Evolutionary conservation across 2,329 filamentous ascomycete species (phyloP).

Genomic region (Penicillium hordei): DNA sequence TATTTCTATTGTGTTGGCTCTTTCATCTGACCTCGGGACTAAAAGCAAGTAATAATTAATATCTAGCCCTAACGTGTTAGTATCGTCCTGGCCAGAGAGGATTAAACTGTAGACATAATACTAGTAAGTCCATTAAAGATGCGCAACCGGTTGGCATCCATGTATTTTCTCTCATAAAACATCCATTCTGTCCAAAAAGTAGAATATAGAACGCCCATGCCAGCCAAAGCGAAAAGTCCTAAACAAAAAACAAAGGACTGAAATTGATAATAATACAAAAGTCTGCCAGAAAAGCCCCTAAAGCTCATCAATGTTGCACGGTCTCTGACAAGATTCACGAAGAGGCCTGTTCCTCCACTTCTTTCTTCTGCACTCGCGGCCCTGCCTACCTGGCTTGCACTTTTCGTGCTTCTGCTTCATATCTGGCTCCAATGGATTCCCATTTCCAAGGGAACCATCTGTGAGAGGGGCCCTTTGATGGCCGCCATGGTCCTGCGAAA

Average conservation of each 20-base stretch:
- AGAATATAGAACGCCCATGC: neutral
- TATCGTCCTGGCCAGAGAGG: neutral
- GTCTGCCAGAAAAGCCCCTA: neutral
- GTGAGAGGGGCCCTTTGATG: slow-evolving; percentile 2
- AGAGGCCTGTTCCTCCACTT: slow-evolving; percentile 3
- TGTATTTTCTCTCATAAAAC: neutral
- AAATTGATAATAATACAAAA: neutral
- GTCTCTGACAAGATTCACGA: neutral
- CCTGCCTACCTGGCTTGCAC: slow-evolving; percentile 6
- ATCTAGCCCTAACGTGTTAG: neutral
- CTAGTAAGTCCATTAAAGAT: no score
- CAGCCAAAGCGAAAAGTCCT: neutral
- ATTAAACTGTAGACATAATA: neutral
- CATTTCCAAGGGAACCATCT: neutral
- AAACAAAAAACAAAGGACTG: neutral
- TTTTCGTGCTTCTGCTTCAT: neutral
- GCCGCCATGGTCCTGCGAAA: slow-evolving; percentile 16
- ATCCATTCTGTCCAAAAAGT: neutral
- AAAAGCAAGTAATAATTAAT: neutral
- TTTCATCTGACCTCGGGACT: neutral
- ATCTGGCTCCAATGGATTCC: neutral
- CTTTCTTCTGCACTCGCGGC: slow-evolving; percentile 6
- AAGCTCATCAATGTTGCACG: slow-evolving; percentile 6
- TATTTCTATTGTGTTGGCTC: neutral
- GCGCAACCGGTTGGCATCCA: no score